Conservation (phyloP, 2,329 filamentous ascomycete species). For the Aspergillus quadrilineatus region DNA sequence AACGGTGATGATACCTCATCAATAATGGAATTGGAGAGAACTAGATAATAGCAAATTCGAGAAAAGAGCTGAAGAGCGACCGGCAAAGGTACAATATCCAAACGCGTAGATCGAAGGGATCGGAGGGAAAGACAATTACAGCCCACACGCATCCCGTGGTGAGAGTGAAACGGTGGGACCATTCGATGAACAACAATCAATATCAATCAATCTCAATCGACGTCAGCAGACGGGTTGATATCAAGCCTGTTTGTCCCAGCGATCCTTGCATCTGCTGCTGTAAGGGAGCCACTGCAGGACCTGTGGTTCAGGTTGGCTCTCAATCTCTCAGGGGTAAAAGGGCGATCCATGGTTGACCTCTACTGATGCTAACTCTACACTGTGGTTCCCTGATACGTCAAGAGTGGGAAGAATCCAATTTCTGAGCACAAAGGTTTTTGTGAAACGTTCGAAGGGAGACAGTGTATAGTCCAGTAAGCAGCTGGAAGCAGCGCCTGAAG, state of each 20-base stretch:
- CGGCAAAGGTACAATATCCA: neutral
- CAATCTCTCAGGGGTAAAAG: slow-evolving; percentile 1
- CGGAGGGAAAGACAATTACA: neutral
- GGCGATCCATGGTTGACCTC: slow-evolving; percentile 2
- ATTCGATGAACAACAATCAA: neutral
- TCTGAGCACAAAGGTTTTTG: neutral
- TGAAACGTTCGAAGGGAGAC: neutral
- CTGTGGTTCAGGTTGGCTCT: neutral
- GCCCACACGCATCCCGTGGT: neutral
- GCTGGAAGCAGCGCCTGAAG: neutral
- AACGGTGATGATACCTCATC: too few species aligned
- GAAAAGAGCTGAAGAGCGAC: neutral
- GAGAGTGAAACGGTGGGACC: neutral
- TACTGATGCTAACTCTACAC: neutral
- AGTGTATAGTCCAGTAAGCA: neutral
- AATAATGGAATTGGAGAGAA: neutral
- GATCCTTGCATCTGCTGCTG: slow-evolving; percentile 5
- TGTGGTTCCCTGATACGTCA: neutral
- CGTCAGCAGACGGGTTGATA: slow-evolving; percentile 6
- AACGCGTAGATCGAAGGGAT: neutral
- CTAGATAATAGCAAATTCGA: neutral
- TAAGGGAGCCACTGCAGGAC: slow-evolving; percentile 5
- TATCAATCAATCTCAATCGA: neutral
- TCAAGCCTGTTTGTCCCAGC: slow-evolving; percentile 5
- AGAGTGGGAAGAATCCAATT: neutral